Evolutionary conservation across 2,329 filamentous ascomycete species (phyloP), one percentile per base, ranked within the genome.

Genomic region (Ilyonectria destructans): DNA sequence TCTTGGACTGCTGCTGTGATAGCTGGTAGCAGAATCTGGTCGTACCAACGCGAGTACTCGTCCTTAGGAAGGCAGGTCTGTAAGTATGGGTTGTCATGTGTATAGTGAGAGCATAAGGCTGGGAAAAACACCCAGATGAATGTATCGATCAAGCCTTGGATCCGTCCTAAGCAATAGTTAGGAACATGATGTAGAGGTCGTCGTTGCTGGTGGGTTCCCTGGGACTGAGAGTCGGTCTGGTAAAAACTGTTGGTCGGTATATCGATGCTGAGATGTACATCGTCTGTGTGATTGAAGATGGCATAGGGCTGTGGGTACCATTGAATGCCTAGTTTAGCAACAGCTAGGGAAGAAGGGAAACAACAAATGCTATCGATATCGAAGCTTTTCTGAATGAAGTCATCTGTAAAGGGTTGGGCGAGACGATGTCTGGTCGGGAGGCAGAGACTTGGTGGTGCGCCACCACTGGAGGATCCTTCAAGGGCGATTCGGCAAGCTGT

Each of bases 331-430:
- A 58, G n/a, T 21, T 58, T 58, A 10, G 56, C 40, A 19, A 48
- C 13, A 19, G 56, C 56, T 31, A 58, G 26, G 37, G 56, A 58
- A 58, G 56, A 58, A n/a, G 56, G 56, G 26, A 58, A 58, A 58
- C 40, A 48, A 48, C 40, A 58, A 48, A 58, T 58, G 40, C 56
- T 58, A 48, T 58, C 40, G 6, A 58, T 26, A 29, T 58, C 40
- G 21, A 19, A 58, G 40, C 40, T 58, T 33, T 58, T 58, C 40
- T 58, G 56, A 21, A 58, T 58, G 4, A 58, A 26, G n/a, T 46
- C 37, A 58, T 58, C 23, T 43, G 37, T 45, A 58, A 58, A 58
- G 17, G 19, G 37, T 33, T 58, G 19, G 23, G 15, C 55, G 43
- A 58, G 23, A 35, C 55, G 15, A 29, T 58, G 37, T 58, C 35